phyloP scores from a whole-genome alignment of 176 grass and related monocot genomes.

The Zizania latifolia region DNA sequence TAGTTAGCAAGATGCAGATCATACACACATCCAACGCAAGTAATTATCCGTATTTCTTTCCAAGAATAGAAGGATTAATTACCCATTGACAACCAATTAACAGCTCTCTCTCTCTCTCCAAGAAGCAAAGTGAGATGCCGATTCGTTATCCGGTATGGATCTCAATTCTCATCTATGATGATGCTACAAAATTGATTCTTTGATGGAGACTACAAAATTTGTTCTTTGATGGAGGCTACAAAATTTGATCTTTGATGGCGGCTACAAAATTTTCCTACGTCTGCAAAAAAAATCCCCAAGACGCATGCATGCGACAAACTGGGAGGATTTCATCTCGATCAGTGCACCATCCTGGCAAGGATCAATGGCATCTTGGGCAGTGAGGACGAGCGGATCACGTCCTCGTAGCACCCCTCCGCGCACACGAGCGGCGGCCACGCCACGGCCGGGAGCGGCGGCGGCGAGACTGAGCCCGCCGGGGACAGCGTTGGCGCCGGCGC shows the following conservation, averaged over 20 bases:
- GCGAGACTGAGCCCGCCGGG: neutral
- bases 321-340: neutral
- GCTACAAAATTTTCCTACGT: neutral
- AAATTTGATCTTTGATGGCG: neutral
- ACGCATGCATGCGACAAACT: neutral
- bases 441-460: neutral
- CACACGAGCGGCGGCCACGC: neutral
- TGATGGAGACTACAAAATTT: neutral
- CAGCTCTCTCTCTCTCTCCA: neutral
- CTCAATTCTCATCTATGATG: neutral
- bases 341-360: conserved; percentile 34
- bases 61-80: neutral
- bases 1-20: too few species aligned
- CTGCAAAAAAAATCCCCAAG: neutral
- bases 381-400: neutral
- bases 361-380: neutral
- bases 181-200: neutral
- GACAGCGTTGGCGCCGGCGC: neutral
- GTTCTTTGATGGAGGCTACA: neutral
- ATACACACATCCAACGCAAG: neutral
- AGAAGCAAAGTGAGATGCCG: neutral
- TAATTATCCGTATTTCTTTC: neutral
- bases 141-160: neutral
- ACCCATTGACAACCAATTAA: neutral
- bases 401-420: conserved; percentile 22